A percentile compares a stretch with the other conserved stretches of the same genome.
Evolutionary conservation across 106 monocot genomes (phyloP).

Genomic region (Vanilla planifolia): DNA sequence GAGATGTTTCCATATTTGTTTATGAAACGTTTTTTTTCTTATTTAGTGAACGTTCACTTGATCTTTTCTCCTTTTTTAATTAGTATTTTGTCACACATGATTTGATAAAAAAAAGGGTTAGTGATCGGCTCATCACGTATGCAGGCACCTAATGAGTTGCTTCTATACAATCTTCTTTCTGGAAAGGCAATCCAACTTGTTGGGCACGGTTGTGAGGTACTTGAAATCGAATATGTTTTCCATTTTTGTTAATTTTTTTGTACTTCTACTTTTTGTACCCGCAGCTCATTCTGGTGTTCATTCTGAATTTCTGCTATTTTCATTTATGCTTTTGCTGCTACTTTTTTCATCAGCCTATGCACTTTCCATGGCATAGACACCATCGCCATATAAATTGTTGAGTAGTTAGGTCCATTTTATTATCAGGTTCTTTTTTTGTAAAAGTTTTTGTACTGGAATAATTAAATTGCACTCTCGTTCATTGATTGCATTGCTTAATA

Average conservation of each 20-base stretch:
- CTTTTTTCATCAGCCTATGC: background rate
- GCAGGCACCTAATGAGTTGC: conserved; percentile 82
- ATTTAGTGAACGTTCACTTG: too few relatives aligned
- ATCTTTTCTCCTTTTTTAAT: background rate
- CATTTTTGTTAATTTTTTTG: background rate
- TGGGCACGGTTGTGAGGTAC: conserved; percentile 77
- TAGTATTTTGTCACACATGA: background rate
- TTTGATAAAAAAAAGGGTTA: background rate
- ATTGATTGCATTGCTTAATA: background rate
- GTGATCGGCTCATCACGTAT: conserved; percentile 7
- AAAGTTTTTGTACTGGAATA: background rate
- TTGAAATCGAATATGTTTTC: background rate
- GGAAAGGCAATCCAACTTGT: conserved; percentile 64
- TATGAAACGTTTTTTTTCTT: background rate
- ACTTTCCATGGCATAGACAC: background rate
- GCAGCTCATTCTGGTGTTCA: background rate
- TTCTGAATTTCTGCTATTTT: background rate
- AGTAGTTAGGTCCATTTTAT: too few relatives aligned
- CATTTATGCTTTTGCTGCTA: background rate
- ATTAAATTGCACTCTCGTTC: background rate
- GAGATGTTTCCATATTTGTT: background rate
- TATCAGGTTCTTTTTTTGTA: background rate
- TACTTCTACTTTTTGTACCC: too few relatives aligned
- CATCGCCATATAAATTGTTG: too few relatives aligned
- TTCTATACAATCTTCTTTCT: conserved; percentile 83